Base-by-base conservation (phyloP, 2,329 filamentous ascomycete species). In the Hypoxylon sp. region DNA sequence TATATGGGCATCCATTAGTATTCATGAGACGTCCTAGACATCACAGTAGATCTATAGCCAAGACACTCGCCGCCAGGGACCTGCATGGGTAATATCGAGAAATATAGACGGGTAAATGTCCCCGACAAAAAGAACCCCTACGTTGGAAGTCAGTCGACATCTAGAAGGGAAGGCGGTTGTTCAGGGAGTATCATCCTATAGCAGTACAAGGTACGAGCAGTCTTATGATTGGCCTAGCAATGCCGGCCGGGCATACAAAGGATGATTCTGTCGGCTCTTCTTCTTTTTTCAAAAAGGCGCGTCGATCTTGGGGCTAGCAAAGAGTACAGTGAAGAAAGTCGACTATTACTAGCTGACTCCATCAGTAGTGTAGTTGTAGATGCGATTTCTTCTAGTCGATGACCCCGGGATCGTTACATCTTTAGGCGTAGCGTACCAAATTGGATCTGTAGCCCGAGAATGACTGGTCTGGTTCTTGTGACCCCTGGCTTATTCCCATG, bases 21-120 rank as follows among this genome's bases (percentile, higher is more conserved):
- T 27, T 57, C 60, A 62, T 44, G 33, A 61, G 20, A 58, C 31
- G 64, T 59, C 46, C 50, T 54, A 8, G 54, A 17, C 25, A 40
- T 59, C 48, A 57, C 35, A 30, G 53, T 44, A 49, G 25, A 59
- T 49, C 17, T 57, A 33, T 57, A 62, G 63, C 63, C 53, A 66
- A 63, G 66, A 69, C 42, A 20, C 49, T 57, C 46, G 20, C 33
- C 48, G 48, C 54, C 55, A 63, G 40, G 61, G 66, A 65, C 69
- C 63, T 67, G 60, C 66, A 67, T 64, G 60, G 57, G 57, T 44
- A 66, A 71, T 65, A 62, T 69, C 49, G 30, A 69, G 57, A 65
- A 65, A 66, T 69, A 65, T 70, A 51, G 35, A 71, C 66, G 69
- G 69, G 46, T 69, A 71, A 69, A 68, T 69, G 20, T 55, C 35